Evolutionary conservation across 1,284 basidiomycete genomes (phyloP).

Genomic region (Cystobasidium sp.): DNA sequence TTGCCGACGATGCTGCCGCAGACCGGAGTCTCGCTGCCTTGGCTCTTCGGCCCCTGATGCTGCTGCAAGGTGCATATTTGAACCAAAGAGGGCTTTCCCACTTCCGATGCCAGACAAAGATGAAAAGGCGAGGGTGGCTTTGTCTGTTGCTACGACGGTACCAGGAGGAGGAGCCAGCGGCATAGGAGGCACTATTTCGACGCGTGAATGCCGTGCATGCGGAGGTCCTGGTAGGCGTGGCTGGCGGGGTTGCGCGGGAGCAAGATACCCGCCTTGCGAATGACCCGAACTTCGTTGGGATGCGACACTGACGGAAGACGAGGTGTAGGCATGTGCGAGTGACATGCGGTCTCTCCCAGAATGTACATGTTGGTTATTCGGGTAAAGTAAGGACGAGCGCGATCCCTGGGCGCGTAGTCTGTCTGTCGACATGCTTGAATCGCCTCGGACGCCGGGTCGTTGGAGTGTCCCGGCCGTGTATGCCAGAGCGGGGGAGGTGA

Average conservation of each 20-base stretch:
- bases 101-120: slow-evolving; percentile 46
- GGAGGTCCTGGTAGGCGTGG: slow-evolving; percentile 48
- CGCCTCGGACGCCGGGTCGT: slow-evolving; percentile 26
- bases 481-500: neutral
- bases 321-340: neutral
- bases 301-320: slow-evolving; percentile 1
- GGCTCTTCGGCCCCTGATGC: neutral
- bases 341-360: slow-evolving; percentile 5
- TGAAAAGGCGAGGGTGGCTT: slow-evolving; percentile 50
- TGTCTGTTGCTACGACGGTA: slow-evolving; percentile 48
- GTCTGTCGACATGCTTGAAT: slow-evolving; percentile 42
- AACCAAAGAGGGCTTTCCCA: slow-evolving; percentile 9
- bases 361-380: slow-evolving; percentile 6
- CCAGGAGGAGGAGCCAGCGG: slow-evolving; percentile 51
- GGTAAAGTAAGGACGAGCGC: slow-evolving; percentile 6
- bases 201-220: slow-evolving; percentile 50
- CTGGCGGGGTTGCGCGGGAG: neutral
- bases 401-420: slow-evolving; percentile 33
- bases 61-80: slow-evolving; percentile 25
- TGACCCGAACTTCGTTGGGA: slow-evolving; percentile 2
- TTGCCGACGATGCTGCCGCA: neutral
- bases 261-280: neutral
- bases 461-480: neutral
- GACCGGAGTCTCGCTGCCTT: neutral
- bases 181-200: slow-evolving; percentile 51